Evolutionary conservation across 116 monocot genomes (phyloP), one percentile per base, ranked within the genome.

Genomic region (Cymodocea nodosa): DNA sequence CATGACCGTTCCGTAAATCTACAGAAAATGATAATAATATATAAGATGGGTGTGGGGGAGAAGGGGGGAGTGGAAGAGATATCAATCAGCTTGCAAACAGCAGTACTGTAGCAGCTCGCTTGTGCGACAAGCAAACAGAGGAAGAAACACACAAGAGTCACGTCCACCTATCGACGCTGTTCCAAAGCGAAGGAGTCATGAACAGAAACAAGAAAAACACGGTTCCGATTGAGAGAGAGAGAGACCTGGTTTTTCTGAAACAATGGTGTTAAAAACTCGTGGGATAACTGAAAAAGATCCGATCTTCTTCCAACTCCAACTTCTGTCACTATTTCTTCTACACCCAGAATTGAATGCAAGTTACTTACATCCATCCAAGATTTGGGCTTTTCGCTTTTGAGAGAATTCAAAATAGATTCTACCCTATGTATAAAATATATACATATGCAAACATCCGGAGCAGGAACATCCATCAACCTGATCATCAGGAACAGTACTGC

Each of bases 141-240:
- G 6, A 50, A 22, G 64, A 64, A 64, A 48, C 40, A 50, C 64
- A 64, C 2, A 64, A 11, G n/a, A 22, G 64, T 64, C 64, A 64
- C 64, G 63, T 64, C 39, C 63, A 49, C 20, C 40, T 10, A 23
- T 64, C 30, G 30, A 30, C 64, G 19, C 60, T n/a, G 2, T 63
- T 37, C 6, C 37, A 37, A 44, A 8, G 9, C 44, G 11, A 11
- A 14, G 12, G 17, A 13, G 22, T 4, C 10, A 23, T 64, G 50
- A 48, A 15, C 49, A 22, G 49, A 49, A 64, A 48, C 64, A 48
- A 4, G 49, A 9, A 23, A 8, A 57, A 24, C 23, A 57, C 44
- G 44, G 14, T 57, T 23, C 57, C 23, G 4, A 57, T 14, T 12
- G 20, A 11, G 24, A 22, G 18, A 5, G 18, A n/a, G n/a, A n/a